phyloP scores from a whole-genome alignment of 345 rosid genomes.

The Melaleuca quinquenervia region DNA sequence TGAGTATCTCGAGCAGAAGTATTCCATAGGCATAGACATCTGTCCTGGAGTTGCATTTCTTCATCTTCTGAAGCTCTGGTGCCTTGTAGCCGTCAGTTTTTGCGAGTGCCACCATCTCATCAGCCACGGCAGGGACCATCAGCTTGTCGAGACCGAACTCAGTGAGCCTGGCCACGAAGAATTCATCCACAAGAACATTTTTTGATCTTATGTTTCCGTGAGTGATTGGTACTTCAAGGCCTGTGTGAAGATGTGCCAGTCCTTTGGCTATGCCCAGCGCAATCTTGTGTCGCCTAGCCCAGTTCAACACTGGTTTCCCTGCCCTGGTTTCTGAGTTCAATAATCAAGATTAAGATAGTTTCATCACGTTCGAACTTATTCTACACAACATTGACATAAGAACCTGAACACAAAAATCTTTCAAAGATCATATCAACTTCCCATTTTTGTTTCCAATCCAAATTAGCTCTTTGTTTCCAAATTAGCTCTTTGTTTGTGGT shows the following conservation, averaged over 20 bases:
- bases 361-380: background rate
- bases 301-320: slow-evolving; percentile 70
- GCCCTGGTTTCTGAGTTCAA: slow-evolving; percentile 48
- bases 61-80: slow-evolving; percentile 93
- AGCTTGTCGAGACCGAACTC: slow-evolving; percentile 91
- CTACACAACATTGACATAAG: background rate
- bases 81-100: slow-evolving; percentile 89
- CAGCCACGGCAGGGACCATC: slow-evolving; percentile 85
- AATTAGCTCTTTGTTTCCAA: background rate
- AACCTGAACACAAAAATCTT: background rate
- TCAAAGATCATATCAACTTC: background rate
- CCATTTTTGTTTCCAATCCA: background rate
- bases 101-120: slow-evolving; percentile 83
- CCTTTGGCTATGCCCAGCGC: slow-evolving; percentile 88
- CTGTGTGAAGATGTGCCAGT: slow-evolving; percentile 72
- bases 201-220: slow-evolving; percentile 87
- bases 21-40: slow-evolving; percentile 94
- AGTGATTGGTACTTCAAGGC: slow-evolving; percentile 68
- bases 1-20: slow-evolving; percentile 75
- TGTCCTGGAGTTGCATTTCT: slow-evolving; percentile 85
- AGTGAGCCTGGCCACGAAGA: slow-evolving; percentile 68
- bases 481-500: background rate
- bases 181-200: slow-evolving; percentile 90
- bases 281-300: slow-evolving; percentile 96
- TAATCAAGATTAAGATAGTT: background rate